Conservation (phyloP, 192 early-diverging fungal genomes). For the Diversispora eburnea region DNA sequence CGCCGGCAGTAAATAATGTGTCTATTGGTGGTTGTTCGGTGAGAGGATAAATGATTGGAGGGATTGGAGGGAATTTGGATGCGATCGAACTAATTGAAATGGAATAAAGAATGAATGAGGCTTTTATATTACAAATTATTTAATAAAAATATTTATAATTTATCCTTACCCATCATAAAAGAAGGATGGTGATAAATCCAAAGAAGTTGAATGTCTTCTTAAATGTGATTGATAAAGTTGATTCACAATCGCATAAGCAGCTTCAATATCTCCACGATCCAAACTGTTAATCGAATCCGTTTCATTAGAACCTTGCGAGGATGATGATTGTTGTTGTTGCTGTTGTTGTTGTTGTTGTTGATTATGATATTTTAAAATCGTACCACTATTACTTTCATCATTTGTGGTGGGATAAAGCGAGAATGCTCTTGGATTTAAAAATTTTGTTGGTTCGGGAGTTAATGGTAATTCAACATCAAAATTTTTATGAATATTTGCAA, state of each 20-base stretch:
- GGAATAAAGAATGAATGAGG: neutral
- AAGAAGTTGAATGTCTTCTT: neutral
- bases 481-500: conserved; percentile 22
- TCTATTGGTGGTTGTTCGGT: neutral
- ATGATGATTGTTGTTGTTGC: too few relatives aligned
- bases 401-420: neutral
- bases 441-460: neutral
- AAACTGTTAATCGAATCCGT: neutral
- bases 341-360: too few relatives aligned
- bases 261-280: neutral
- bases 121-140: neutral
- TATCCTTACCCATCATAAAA: neutral
- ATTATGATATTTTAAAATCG: neutral
- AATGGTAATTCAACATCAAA: conserved; percentile 1
- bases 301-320: neutral
- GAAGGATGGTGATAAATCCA: neutral
- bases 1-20: neutral
- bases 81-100: neutral
- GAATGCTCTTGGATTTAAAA: conserved; percentile 8
- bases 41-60: neutral
- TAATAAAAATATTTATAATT: too few relatives aligned
- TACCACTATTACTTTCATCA: neutral
- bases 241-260: neutral
- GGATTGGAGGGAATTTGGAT: neutral
- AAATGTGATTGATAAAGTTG: neutral